Base-by-base conservation (phyloP, 2,329 filamentous ascomycete genomes). In the Sporothrix pallida region DNA sequence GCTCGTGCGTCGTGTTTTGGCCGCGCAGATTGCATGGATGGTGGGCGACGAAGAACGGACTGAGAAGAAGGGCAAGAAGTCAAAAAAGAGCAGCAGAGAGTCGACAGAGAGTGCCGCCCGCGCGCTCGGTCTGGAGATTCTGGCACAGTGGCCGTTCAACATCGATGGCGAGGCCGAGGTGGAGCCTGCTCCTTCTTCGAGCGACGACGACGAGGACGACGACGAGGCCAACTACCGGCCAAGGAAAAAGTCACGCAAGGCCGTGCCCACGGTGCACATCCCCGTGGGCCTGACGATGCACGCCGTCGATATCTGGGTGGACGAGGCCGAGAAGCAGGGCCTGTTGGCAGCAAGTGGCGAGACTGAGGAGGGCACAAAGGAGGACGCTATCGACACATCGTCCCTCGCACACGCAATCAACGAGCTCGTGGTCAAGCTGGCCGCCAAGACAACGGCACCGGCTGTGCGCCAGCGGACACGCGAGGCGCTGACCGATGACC, bases 211-310 rank as follows among this genome's bases (percentile, higher is more conserved):
- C 42, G 68, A 54, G n/a, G 78, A 20, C 81, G 80, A 58, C 17
- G 63, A 73, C 12, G 80, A 84, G 73, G 75, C 81, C 70, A 80
- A 81, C 70, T 90, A 89, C 67, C 73, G 67, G 26, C 72, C 70
- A 23, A 42, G 67, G 77, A 76, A 65, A 78, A 78, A 10, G 75
- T 76, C 0, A 37, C 78, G 79, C 37, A 78, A 77, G 42, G 79
- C 79, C 50, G 80, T 81, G 37, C 65, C 74, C 2, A 80, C 81
- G n/a, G 52, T 80, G 20, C 77, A 75, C 72, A 89, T 97, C 0
- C 92, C 95, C 0, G 92, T 96, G 78, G 96, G 96, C 0, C 80
- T 99, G 81, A 85, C 94, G 76, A 90, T 97, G 81, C 96, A 99
- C 82, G 88, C 95, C 15, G 82, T 97, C 76, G 96, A 99, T 83